Evolutionary conservation across 768 basidiomycete species (phyloP), one percentile per base, ranked within the genome.

Genomic region (Mycena olivaceomarginata): DNA sequence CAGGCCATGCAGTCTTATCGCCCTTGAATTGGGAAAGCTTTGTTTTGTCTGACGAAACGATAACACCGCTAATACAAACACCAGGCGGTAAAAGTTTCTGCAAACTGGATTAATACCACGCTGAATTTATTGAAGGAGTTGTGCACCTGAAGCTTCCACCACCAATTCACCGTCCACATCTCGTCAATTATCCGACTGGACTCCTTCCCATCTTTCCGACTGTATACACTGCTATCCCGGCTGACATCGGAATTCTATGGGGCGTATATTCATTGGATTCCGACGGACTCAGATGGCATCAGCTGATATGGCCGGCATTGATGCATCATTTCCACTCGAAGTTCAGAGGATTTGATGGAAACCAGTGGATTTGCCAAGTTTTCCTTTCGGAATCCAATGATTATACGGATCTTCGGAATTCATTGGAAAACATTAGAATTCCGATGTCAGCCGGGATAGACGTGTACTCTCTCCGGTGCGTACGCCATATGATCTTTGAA

Each of bases 161-260:
- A 84, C 83, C 83, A 84, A 18, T 82, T 73, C 1, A 45, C 80
- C 1, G 81, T 82, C 73, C 80, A 81, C 82, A 83, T 82, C 67
- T 84, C 82, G 46, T 80, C 76, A 53, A 75, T 80, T 1, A 72
- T 22, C 20, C 72, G 73, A 2, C 65, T 78, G 9, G 69, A 40
- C 4, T 66, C 64, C 4, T 46, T 4, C 16, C 64, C 63, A 1
- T 66, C 60, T 6, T 13, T 9, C 11, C 74, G 64, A 9, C 37
- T 45, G 60, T 77, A 83, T 16, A 82, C 75, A 15, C 74, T n/a
- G n/a, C n/a, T n/a, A n/a, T n/a, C n/a, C n/a, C n/a, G n/a, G n/a
- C n/a, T n/a, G n/a, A n/a, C n/a, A n/a, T n/a, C n/a, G n/a, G n/a
- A n/a, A n/a, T n/a, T n/a, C n/a, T n/a, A n/a, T n/a, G n/a, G n/a